Evolutionary conservation across 768 basidiomycete species (phyloP).

Genomic region (Clitopilus passeckerianus): DNA sequence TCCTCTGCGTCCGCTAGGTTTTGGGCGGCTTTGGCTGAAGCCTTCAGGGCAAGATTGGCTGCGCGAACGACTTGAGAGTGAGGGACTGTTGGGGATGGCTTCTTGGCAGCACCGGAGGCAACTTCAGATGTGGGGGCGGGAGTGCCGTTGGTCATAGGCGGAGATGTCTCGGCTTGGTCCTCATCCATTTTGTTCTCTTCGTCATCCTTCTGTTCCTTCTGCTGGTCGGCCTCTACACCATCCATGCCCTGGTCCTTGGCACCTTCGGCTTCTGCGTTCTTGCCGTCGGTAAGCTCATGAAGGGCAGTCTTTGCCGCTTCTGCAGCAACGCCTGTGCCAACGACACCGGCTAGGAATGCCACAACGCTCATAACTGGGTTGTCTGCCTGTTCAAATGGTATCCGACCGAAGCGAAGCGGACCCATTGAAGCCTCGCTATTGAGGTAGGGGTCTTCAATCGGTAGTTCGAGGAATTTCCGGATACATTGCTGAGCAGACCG

Average conservation of each 20-base stretch:
- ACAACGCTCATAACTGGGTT: slow-evolving; percentile 99
- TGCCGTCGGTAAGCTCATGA: slow-evolving; percentile 69
- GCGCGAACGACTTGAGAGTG: slow-evolving; percentile 78
- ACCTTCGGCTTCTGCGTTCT: slow-evolving; percentile 30
- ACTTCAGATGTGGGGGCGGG: slow-evolving; percentile 24
- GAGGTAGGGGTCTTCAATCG: slow-evolving; percentile 94
- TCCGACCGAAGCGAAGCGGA: slow-evolving; percentile 63
- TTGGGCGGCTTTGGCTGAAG: slow-evolving; percentile 83
- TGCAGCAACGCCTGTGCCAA: slow-evolving; percentile 85
- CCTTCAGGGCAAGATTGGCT: slow-evolving; percentile 81
- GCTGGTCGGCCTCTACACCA: slow-evolving; percentile 17
- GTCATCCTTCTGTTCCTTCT: slow-evolving; percentile 27
- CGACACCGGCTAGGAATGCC: slow-evolving; percentile 91
- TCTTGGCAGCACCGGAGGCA: slow-evolving; percentile 29
- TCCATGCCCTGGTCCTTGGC: slow-evolving; percentile 27
- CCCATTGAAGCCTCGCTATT: slow-evolving; percentile 74
- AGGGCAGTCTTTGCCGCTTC: slow-evolving; percentile 91
- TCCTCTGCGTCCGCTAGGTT: slow-evolving; percentile 82
- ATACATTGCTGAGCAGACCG: slow-evolving; percentile 93
- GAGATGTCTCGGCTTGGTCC: slow-evolving; percentile 24
- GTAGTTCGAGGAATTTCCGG: slow-evolving; percentile 89
- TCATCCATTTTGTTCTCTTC: slow-evolving; percentile 47
- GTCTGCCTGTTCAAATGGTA: slow-evolving; percentile 93
- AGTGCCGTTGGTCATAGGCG: slow-evolving; percentile 15
- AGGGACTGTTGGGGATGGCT: slow-evolving; percentile 40